Conservation (phyloP, 1,139 yeast genomes). For the Blastobotrys illinoisensis region DNA sequence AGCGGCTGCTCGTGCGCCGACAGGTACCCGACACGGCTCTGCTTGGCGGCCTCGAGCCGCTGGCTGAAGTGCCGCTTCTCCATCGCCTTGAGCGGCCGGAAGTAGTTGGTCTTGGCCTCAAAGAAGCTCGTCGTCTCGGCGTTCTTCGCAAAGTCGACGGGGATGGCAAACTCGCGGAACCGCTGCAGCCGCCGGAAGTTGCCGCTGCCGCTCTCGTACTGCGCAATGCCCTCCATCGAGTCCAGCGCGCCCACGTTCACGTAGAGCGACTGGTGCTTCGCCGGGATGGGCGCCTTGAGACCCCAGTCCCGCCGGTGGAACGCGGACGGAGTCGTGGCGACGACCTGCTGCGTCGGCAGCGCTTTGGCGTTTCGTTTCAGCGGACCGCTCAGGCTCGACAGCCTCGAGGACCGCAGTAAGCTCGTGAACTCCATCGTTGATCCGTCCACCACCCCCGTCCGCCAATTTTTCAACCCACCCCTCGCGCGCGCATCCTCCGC, state of each 20-base stretch:
- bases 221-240: slow-evolving; percentile 47
- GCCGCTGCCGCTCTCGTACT: slow-evolving; percentile 46
- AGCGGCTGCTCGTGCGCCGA: not conserved
- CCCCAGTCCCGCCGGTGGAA: slow-evolving; percentile 59
- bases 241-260: slow-evolving; percentile 49
- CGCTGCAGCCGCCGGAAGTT: slow-evolving; percentile 45
- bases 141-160: slow-evolving; percentile 25
- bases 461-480: not conserved
- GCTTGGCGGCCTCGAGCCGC: not conserved
- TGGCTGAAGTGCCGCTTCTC: not conserved
- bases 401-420: slow-evolving; percentile 30
- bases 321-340: slow-evolving; percentile 53
- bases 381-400: slow-evolving; percentile 20
- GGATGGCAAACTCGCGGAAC: slow-evolving; percentile 48
- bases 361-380: slow-evolving; percentile 17
- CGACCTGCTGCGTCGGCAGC: slow-evolving; percentile 50
- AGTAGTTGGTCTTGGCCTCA: not conserved
- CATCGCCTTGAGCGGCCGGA: not conserved
- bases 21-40: not conserved
- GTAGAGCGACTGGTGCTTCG: slow-evolving; percentile 42
- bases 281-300: slow-evolving; percentile 52
- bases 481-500: not conserved
- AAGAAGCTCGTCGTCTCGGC: not conserved
- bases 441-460: not conserved
- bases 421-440: slow-evolving; percentile 12